Evolutionary conservation across 768 basidiomycete species (phyloP).

Genomic region (Lactarius pseudohatsudake): DNA sequence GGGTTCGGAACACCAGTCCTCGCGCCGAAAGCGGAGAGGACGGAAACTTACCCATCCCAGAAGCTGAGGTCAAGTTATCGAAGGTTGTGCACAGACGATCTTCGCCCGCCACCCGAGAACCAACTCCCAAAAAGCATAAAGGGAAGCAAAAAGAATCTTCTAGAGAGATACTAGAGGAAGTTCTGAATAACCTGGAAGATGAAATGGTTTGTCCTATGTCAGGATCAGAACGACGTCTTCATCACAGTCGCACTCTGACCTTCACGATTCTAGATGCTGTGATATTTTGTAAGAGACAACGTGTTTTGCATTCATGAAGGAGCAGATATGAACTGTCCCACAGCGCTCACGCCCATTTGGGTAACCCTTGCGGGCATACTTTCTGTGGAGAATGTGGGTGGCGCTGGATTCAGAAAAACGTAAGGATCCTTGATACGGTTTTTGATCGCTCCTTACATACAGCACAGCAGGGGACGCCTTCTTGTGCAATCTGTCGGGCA

Average conservation of each 20-base stretch:
- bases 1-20: neutral
- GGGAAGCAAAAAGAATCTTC: constrained; percentile 43
- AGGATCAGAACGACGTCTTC: constrained; percentile 24
- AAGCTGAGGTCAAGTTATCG: constrained; percentile 3
- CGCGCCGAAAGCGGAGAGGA: neutral
- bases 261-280: constrained; percentile 51
- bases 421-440: constrained; percentile 34
- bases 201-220: constrained; percentile 75
- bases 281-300: constrained; percentile 57
- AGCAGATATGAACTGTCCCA: constrained; percentile 9
- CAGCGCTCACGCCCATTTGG: constrained; percentile 61
- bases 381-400: constrained; percentile 68
- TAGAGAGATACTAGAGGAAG: constrained; percentile 31
- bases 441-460: constrained; percentile 14
- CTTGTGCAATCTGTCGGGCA: constrained; percentile 63
- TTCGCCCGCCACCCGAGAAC: neutral
- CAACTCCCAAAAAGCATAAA: constrained; percentile 38
- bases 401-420: constrained; percentile 57
- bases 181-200: constrained; percentile 54
- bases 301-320: constrained; percentile 12
- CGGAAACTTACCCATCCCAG: neutral
- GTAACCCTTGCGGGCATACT: constrained; percentile 74
- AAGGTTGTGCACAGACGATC: constrained; percentile 20
- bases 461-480: constrained; percentile 42
- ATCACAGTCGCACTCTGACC: constrained; percentile 7